A percentile compares a stretch with the other conserved stretches of the same genome.
phyloP scores from a whole-genome alignment of 2,329 filamentous ascomycete genomes.

The Apiospora saccharicola region DNA sequence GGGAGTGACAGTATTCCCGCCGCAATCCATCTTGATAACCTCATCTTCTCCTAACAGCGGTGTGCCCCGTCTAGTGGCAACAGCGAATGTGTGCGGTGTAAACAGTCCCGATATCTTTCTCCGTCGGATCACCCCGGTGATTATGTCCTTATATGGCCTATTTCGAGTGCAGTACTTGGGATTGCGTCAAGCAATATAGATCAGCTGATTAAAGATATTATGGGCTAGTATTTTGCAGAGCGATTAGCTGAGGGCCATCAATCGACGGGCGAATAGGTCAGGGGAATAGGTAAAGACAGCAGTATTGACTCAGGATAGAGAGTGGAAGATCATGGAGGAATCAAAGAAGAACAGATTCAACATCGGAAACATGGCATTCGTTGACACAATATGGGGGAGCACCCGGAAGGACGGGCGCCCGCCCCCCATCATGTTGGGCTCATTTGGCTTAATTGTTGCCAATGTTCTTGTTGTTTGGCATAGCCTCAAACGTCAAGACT shows the following conservation, averaged over 20 bases:
- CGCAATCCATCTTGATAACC: background rate
- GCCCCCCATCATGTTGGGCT: background rate
- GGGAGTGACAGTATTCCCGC: background rate
- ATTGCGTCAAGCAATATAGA: slow-evolving; percentile 5
- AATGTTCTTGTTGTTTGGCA: slow-evolving; percentile 11
- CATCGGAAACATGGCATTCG: background rate
- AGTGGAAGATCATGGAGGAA: background rate
- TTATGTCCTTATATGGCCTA: background rate
- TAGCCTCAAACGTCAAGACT: slow-evolving; percentile 10
- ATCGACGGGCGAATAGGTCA: too few relatives aligned
- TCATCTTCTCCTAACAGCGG: background rate
- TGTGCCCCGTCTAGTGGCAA: background rate
- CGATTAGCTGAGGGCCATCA: too few relatives aligned
- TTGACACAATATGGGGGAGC: background rate
- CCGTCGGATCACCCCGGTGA: background rate
- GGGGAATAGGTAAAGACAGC: background rate
- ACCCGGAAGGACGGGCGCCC: background rate
- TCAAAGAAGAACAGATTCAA: background rate
- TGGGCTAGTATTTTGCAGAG: background rate
- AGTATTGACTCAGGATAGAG: background rate
- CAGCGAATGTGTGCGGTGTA: background rate
- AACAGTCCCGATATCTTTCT: background rate
- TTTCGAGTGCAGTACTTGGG: background rate
- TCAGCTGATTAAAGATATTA: background rate
- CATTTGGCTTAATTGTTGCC: background rate